Percentiles rank a stretch among this genome's conserved stretches.
Evolutionary conservation across 1,139 yeast species (phyloP).

Genomic region (Dujonia santamariae): DNA sequence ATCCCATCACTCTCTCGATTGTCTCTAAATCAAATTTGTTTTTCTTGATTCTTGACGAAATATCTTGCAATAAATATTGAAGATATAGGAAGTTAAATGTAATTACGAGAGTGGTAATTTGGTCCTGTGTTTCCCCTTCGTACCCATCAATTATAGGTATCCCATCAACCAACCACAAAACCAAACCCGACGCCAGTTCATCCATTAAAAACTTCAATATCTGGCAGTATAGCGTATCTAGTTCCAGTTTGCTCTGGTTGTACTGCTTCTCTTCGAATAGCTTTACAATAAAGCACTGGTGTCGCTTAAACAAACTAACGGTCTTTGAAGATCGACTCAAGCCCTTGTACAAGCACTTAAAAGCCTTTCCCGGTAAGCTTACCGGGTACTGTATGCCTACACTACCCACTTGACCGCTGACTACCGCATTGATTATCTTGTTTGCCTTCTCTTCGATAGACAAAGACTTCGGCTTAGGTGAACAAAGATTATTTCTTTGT

Average conservation of each 20-base stretch:
- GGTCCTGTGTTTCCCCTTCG: neutral
- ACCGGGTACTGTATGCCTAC: conserved; percentile 4
- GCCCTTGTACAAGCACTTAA: conserved; percentile 17
- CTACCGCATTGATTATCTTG: neutral
- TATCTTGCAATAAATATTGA: conserved; percentile 26
- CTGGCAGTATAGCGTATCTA: conserved; percentile 10
- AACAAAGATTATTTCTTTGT: conserved; percentile 8
- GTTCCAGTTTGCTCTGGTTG: conserved; percentile 5
- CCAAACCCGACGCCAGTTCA: neutral
- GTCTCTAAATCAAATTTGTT: too few relatives aligned
- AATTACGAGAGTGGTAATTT: conserved; percentile 17
- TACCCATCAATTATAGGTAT: too few relatives aligned
- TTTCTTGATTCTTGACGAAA: neutral
- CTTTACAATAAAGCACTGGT: conserved; percentile 28
- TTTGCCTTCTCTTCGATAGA: conserved; percentile 10
- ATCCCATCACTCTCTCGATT: conserved; percentile 12
- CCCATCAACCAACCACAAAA: conserved; percentile 10
- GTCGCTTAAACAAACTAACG: conserved; percentile 19
- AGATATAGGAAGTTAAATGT: conserved; percentile 32
- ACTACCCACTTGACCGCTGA: conserved; percentile 12
- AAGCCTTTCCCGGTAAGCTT: conserved; percentile 13
- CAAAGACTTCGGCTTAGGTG: conserved; percentile 12
- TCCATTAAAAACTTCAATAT: conserved; percentile 1
- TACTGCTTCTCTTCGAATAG: conserved; percentile 23
- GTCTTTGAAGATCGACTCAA: conserved; percentile 9